Base-by-base conservation (phyloP, 495 filamentous ascomycete genomes). In the Hyaloscypha bicolor region DNA sequence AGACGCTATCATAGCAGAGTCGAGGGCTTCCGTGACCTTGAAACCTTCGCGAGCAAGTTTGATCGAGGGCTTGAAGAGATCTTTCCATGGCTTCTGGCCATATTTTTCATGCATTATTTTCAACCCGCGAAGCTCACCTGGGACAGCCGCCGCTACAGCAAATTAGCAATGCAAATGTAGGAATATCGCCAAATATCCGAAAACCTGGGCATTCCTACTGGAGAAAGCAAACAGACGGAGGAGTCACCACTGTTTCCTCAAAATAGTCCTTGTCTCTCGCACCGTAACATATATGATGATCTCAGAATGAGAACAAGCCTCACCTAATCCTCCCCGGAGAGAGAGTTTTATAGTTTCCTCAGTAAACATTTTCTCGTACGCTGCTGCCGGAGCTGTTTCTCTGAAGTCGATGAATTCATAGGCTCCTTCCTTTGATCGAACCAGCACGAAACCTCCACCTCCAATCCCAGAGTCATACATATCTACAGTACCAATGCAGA, bases 391-490 rank as follows among this genome's bases (percentile, higher is more conserved):
- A 1, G 93, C 93, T 1, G 87, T 89, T 75, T 97, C 93, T 9
- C 93, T 84, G 74, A 94, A 97, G 76, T 97, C 93, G 62, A 96
- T 86, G 65, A 87, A 86, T 69, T 93, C 90, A 71, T 88, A 93
- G 29, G 74, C 75, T 6, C 90, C 90, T 37, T 86, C 77, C 2
- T 80, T 77, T n/a, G 86, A 80, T 45, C 88, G 86, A 30, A 94
- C 83, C 2, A 96, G 82, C 82, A 89, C 87, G 77, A 96, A 97
- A 1, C 93, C 93, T 21, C 93, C 93, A 3, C 93, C 93, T 6
- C 91, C 92, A 25, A 96, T 86, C 6, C 92, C 92, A 21, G 89
- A 91, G 76, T 94, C 92, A 70, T 95, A 93, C 91, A 94, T 94
- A 0, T 80, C 86, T 80, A 90, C 83, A 12, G 91, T 88, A 1